Conservation (phyloP, 2,329 filamentous ascomycete genomes). For the Diaporthe vexans region DNA sequence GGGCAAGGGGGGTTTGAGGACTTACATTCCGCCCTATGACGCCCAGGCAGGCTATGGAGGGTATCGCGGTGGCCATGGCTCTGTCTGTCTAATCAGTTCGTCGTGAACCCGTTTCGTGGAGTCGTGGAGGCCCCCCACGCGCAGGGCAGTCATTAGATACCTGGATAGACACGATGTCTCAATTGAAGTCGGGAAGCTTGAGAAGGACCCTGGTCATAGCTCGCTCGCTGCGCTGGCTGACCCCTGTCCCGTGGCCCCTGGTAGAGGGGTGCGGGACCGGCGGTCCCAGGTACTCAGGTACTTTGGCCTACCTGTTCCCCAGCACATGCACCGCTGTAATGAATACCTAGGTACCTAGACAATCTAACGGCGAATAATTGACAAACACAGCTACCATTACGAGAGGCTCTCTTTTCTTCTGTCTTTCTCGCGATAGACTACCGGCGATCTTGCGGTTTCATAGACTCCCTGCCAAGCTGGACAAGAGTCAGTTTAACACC, state of each 20-base stretch:
- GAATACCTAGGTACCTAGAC: too few species aligned
- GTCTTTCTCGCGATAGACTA: background rate
- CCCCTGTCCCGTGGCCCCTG: background rate
- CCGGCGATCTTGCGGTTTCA: background rate
- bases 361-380: too few species aligned
- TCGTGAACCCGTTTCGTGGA: background rate
- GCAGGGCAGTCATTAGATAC: background rate
- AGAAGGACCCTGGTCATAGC: background rate
- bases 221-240: background rate
- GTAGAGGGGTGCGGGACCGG: background rate
- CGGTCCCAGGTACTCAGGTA: slow-evolving; percentile 5
- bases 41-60: slow-evolving; percentile 92
- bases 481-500: background rate
- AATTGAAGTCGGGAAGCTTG: slow-evolving; percentile 9
- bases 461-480: background rate
- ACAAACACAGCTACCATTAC: background rate
- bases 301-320: background rate
- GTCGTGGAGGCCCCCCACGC: background rate
- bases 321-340: background rate
- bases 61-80: slow-evolving; percentile 72
- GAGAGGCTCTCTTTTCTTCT: background rate
- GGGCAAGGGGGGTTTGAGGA: slow-evolving; percentile 39
- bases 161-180: background rate
- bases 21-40: slow-evolving; percentile 92
- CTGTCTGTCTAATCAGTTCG: background rate